Evolutionary conservation across 257 asterid genomes (phyloP), one percentile per base, ranked within the genome.

Genomic region (Solanum chilense): DNA sequence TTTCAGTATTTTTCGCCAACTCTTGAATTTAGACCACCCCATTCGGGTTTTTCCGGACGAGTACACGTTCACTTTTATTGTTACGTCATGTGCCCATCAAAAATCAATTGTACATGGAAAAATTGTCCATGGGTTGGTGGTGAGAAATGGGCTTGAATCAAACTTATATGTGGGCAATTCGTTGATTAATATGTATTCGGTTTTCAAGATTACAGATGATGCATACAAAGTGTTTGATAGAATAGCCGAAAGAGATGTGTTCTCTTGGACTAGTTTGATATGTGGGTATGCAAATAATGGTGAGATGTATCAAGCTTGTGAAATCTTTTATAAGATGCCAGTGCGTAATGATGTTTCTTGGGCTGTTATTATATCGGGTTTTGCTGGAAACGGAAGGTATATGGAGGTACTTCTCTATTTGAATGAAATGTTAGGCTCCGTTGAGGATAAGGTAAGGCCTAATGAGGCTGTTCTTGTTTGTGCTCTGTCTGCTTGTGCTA

Each of bases 401-500:
- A 52, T 88, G 47, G 95, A 92, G 75, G 96, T 94, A 31, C 91
- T 96, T 37, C 11, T 23, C 7, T 92, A 82, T 90, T 94, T 94
- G 52, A 91, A 69, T 35, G 86, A 91, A 80, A 94, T 93, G 98
- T 44, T 91, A 11, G n/a, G 81, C 41, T 85, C 62, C 33, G 13
- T 21, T 74, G 89, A 75, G 31, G 9, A 41, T 76, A 91, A 91
- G 87, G 88, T 83, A 84, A 88, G 88, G 91, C 95, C 95, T 47
- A 94, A 95, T 56, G 99, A 96, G 88, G 96, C 98, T 73, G 94
- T 91, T 89, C 91, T 96, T 60, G 98, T 95, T 66, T 92, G 94
- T 89, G 94, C 97, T 83, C 91, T 96, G 87, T 94, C 98, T 90
- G 96, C 98, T 21, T 96, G 98, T 90, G 96, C 98, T 82, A 93